phyloP scores from a whole-genome alignment of 1,139 yeast genomes.

The Eremothecium coryli region DNA sequence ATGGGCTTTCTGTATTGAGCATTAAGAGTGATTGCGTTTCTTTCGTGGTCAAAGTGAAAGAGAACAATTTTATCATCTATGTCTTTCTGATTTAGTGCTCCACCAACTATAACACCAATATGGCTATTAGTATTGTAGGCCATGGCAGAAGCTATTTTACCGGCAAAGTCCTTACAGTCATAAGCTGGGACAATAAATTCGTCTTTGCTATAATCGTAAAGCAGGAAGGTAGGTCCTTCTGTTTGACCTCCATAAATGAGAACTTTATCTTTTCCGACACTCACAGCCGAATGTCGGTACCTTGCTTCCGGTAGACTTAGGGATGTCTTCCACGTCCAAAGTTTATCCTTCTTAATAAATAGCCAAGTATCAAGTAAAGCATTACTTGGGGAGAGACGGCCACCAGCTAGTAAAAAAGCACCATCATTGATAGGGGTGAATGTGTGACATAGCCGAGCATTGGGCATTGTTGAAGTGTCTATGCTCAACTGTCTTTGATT shows the following conservation, averaged over 20 bases:
- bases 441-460: neutral
- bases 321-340: neutral
- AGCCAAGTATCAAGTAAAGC: neutral
- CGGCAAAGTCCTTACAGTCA: neutral
- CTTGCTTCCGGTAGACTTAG: neutral
- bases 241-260: slow-evolving; percentile 46
- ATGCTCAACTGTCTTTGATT: neutral
- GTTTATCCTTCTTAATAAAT: neutral
- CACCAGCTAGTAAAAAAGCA: neutral
- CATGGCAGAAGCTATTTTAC: neutral
- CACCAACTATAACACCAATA: neutral
- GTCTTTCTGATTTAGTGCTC: neutral
- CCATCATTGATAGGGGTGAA: neutral
- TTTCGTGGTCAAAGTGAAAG: neutral
- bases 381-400: neutral
- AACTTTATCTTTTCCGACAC: neutral
- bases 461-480: neutral
- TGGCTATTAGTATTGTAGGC: neutral
- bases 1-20: neutral
- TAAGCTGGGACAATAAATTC: neutral
- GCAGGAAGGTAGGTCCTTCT: slow-evolving; percentile 23
- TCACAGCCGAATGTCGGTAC: neutral
- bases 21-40: neutral
- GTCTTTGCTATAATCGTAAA: slow-evolving; percentile 7
- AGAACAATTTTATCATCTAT: slow-evolving; percentile 1